Percentiles rank a stretch among this genome's conserved stretches.
These are phyloP conservation scores for Lasiosphaeria ovina DNA, from an alignment of 495 filamentous ascomycete genomes.

Conservation along the genomic window DNA sequence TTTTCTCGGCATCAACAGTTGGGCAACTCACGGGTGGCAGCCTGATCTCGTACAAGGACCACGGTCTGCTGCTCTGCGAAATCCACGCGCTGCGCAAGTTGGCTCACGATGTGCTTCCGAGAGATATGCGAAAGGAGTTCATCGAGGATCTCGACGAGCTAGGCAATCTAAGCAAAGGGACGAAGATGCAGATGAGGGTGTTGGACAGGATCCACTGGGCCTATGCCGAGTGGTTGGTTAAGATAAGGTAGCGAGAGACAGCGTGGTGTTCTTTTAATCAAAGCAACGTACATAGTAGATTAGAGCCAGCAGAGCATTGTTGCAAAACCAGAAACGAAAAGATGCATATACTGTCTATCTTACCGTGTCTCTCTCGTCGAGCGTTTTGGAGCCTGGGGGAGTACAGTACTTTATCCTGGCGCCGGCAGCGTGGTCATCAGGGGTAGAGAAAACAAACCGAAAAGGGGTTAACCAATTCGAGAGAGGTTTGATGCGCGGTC, in stretches of 20 bases:
- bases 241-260: conserved; percentile 18
- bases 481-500: no score
- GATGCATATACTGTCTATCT: neutral
- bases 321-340: neutral
- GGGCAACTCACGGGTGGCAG: conserved; percentile 62
- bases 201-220: conserved; percentile 82
- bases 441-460: no score
- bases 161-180: conserved; percentile 66
- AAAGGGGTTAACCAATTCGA: no score
- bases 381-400: no score
- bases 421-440: no score
- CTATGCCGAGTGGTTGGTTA: conserved; percentile 70
- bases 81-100: conserved; percentile 71
- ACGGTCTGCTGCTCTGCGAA: conserved; percentile 86
- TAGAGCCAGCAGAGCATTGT: neutral
- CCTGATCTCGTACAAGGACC: conserved; percentile 80
- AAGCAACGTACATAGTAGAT: neutral
- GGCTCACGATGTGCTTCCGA: conserved; percentile 62
- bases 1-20: conserved; percentile 52
- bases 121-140: conserved; percentile 74
- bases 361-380: no score
- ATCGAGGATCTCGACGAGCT: conserved; percentile 81
- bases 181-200: conserved; percentile 70
- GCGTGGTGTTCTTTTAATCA: neutral
- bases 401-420: no score